These are phyloP conservation scores for Mortierella sp. DNA, from an alignment of 371 early-diverging fungal species.

Conservation along the genomic window DNA sequence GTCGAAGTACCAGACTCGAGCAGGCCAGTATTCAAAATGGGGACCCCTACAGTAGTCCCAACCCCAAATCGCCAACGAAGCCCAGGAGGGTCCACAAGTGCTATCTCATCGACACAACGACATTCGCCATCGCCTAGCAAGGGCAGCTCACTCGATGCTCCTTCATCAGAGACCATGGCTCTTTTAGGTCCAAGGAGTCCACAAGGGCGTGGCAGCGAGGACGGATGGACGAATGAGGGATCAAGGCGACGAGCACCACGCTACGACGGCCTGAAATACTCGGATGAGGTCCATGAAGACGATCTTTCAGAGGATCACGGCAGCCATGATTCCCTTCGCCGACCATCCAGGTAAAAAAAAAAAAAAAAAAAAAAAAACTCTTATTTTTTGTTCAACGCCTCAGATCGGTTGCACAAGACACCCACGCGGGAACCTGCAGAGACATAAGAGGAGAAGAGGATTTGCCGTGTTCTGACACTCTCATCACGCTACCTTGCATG, in stretches of 20 bases:
- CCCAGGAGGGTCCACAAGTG: not conserved
- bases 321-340: slow-evolving; percentile 20
- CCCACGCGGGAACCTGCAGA: too few species aligned
- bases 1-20: slow-evolving; percentile 33
- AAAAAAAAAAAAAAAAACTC: too few species aligned
- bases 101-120: not conserved
- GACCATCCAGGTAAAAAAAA: slow-evolving; percentile 41
- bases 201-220: not conserved
- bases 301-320: slow-evolving; percentile 3
- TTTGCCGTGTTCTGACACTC: too few species aligned
- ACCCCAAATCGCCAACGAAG: slow-evolving; percentile 8
- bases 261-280: slow-evolving; percentile 21
- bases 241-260: slow-evolving; percentile 34
- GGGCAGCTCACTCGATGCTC: too few species aligned
- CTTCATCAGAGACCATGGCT: slow-evolving; percentile 31
- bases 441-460: too few species aligned
- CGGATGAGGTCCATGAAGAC: slow-evolving; percentile 8
- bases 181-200: slow-evolving; percentile 31
- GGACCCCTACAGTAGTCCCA: slow-evolving; percentile 23
- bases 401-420: too few species aligned
- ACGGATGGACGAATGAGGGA: slow-evolving; percentile 43
- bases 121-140: slow-evolving; percentile 6
- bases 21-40: slow-evolving; percentile 46
- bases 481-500: too few species aligned
- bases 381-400: too few species aligned